Percentiles rank a stretch among this genome's conserved stretches.
Conservation (phyloP, 2,329 filamentous ascomycete species). For the Clathrospora elynae region DNA sequence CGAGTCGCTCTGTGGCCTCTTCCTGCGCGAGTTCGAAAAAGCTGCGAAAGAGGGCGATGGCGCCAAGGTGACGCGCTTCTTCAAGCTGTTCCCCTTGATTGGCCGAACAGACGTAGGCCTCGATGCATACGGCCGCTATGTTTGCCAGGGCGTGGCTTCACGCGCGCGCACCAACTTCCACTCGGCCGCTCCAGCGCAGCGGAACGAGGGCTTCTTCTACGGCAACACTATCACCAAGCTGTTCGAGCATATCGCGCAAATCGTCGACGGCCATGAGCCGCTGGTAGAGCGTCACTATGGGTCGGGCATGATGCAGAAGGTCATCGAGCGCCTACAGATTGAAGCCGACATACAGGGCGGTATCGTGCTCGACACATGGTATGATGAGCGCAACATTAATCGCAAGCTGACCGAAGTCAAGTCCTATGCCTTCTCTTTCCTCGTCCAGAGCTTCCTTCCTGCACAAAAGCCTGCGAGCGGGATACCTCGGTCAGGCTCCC, state of each 20-base stretch:
- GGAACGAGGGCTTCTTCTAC: slow-evolving; percentile 85
- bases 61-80: slow-evolving; percentile 89
- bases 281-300: slow-evolving; percentile 96
- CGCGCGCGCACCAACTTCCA: slow-evolving; percentile 81
- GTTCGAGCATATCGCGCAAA: slow-evolving; percentile 97
- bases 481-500: slow-evolving; percentile 75
- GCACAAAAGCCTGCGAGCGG: slow-evolving; percentile 66
- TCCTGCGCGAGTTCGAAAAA: slow-evolving; percentile 92
- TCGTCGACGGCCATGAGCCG: slow-evolving; percentile 87
- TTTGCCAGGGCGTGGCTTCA: slow-evolving; percentile 90
- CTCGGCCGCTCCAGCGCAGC: slow-evolving; percentile 64
- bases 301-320: slow-evolving; percentile 86
- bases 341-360: slow-evolving; percentile 96
- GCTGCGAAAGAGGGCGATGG: slow-evolving; percentile 87
- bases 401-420: slow-evolving; percentile 92
- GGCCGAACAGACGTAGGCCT: slow-evolving; percentile 85
- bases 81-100: slow-evolving; percentile 96
- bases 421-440: slow-evolving; percentile 95
- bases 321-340: slow-evolving; percentile 89
- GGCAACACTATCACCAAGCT: slow-evolving; percentile 86
- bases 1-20: slow-evolving; percentile 87
- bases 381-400: slow-evolving; percentile 83
- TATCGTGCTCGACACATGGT: slow-evolving; percentile 94
- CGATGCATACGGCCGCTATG: slow-evolving; percentile 93
- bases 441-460: slow-evolving; percentile 90